phyloP scores from a whole-genome alignment of 257 asterid genomes.

The Nicotiana tomentosiformis region DNA sequence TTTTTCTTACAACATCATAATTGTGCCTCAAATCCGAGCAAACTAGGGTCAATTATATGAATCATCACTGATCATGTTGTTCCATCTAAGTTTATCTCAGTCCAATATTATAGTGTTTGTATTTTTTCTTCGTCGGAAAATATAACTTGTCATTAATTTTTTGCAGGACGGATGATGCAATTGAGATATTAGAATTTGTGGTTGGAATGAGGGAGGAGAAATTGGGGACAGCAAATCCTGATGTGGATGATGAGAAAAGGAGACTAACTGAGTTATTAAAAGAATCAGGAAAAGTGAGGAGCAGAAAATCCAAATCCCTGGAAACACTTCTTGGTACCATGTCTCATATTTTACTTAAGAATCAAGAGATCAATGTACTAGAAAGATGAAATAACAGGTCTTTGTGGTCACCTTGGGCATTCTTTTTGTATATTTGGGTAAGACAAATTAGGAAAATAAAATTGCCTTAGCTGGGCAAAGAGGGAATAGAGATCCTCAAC shows the following conservation, averaged over 20 bases:
- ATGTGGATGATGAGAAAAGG: slow-evolving; percentile 74
- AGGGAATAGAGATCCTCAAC: background rate
- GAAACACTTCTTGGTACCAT: slow-evolving; percentile 55
- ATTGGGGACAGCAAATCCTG: slow-evolving; percentile 84
- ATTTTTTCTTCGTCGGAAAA: background rate
- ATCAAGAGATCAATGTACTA: slow-evolving; percentile 33
- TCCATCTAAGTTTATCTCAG: background rate
- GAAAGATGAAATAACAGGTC: slow-evolving; percentile 12
- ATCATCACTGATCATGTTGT: background rate
- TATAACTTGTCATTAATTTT: background rate
- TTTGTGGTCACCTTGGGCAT: background rate
- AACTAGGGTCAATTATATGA: background rate
- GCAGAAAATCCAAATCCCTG: slow-evolving; percentile 55
- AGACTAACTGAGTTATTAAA: slow-evolving; percentile 55
- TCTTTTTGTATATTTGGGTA: background rate
- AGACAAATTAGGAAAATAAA: slow-evolving; percentile 1
- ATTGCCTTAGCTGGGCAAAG: slow-evolving; percentile 1
- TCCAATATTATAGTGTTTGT: background rate
- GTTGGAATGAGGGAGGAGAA: slow-evolving; percentile 86
- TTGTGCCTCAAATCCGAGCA: background rate
- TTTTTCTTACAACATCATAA: background rate
- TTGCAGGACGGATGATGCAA: slow-evolving; percentile 69
- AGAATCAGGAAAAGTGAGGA: slow-evolving; percentile 66
- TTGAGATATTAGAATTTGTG: slow-evolving; percentile 71
- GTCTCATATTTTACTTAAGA: slow-evolving; percentile 19